These are phyloP conservation scores for Arabidopsis arenosa DNA, from an alignment of 345 rosid genomes.

Conservation along the genomic window DNA sequence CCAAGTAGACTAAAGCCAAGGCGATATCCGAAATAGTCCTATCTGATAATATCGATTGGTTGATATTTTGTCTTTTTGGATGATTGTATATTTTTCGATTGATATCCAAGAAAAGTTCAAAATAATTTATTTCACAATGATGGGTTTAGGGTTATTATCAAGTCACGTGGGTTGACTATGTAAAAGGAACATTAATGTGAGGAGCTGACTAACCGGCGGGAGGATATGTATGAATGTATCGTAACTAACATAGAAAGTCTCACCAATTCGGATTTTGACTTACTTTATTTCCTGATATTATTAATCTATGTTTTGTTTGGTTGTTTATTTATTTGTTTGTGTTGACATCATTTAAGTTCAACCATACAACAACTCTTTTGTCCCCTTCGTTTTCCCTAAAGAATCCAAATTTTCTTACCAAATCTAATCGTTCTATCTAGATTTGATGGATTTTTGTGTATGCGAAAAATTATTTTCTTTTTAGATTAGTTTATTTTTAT, in stretches of 20 bases:
- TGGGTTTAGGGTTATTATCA: constrained; percentile 6
- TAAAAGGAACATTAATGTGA: constrained; percentile 36
- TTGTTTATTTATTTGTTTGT: neutral
- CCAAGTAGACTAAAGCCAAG: neutral
- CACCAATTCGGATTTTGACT: constrained; percentile 39
- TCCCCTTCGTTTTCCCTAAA: constrained; percentile 24
- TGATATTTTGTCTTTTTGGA: neutral
- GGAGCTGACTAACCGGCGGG: constrained; percentile 35
- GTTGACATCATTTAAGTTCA: constrained; percentile 45
- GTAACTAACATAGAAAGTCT: constrained; percentile 36
- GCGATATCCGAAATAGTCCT: neutral
- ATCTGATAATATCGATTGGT: neutral
- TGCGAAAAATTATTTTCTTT: neutral
- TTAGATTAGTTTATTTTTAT: too few relatives aligned
- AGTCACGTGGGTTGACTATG: constrained; percentile 39
- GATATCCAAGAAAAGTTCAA: constrained; percentile 1
- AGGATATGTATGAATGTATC: constrained; percentile 33
- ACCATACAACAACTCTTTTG: constrained; percentile 44
- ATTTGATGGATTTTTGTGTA: neutral
- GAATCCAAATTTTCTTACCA: constrained; percentile 26
- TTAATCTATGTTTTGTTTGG: neutral
- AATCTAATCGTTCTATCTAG: constrained; percentile 3
- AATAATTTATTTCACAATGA: constrained; percentile 1
- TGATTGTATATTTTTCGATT: neutral
- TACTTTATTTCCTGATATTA: neutral